Conservation (phyloP, 495 filamentous ascomycete species). For the Cercophora scortea region DNA sequence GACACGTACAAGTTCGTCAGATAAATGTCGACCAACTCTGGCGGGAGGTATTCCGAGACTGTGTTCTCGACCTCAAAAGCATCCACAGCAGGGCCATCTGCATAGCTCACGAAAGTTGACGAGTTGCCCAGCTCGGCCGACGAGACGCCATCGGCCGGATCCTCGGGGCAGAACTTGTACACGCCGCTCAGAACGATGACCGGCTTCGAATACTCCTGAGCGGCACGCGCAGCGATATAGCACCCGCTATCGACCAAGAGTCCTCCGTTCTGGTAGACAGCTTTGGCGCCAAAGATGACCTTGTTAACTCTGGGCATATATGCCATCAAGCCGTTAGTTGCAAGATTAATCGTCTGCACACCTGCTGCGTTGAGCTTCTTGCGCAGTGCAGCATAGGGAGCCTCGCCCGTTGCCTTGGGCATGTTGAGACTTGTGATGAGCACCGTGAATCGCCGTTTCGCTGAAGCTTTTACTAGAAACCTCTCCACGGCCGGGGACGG, state of each 20-base stretch:
- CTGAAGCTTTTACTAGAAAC: constrained; percentile 75
- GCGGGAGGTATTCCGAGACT: constrained; percentile 72
- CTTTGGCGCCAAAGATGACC: constrained; percentile 80
- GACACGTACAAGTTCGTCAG: constrained; percentile 81
- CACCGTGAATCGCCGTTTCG: constrained; percentile 81
- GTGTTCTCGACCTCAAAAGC: constrained; percentile 74
- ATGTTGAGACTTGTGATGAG: constrained; percentile 55
- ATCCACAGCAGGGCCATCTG: constrained; percentile 66
- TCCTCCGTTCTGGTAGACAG: constrained; percentile 78
- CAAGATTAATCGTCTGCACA: constrained; percentile 71
- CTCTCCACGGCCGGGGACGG: constrained; percentile 76
- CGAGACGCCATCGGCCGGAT: constrained; percentile 68
- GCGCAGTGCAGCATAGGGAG: constrained; percentile 46
- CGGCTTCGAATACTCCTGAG: constrained; percentile 67
- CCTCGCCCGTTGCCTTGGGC: constrained; percentile 36
- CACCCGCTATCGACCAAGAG: constrained; percentile 74
- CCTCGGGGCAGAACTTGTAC: constrained; percentile 85
- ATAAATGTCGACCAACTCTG: constrained; percentile 77
- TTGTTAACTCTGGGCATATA: constrained; percentile 92
- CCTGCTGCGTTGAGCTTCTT: constrained; percentile 70
- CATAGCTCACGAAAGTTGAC: constrained; percentile 61
- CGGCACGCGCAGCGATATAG: constrained; percentile 70
- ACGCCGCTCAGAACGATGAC: constrained; percentile 79
- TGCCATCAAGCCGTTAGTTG: constrained; percentile 78
- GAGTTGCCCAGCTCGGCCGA: constrained; percentile 78